phyloP scores from a whole-genome alignment of 2,329 filamentous ascomycete genomes.

The Bertia moriformis region DNA sequence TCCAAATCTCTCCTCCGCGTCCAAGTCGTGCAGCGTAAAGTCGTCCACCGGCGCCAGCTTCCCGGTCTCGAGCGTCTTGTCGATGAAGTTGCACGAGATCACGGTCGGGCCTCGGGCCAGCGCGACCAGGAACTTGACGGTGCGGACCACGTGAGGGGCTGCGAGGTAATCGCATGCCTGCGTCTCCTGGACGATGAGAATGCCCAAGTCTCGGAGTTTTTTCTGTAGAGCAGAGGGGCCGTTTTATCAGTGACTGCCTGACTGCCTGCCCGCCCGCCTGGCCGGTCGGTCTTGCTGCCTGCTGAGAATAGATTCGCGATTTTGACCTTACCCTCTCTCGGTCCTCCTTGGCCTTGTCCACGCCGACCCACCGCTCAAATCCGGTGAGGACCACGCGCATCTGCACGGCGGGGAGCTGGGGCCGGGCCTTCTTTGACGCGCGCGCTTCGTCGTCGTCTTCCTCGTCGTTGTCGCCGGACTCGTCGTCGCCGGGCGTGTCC shows the following conservation, averaged over 20 bases:
- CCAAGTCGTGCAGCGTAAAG: conserved; percentile 56
- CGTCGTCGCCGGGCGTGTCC: conserved; percentile 15
- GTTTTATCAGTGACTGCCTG: too few relatives aligned
- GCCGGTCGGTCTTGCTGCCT: conserved; percentile 5
- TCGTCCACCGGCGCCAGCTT: conserved; percentile 48
- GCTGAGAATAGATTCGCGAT: neutral
- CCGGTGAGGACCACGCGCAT: conserved; percentile 73
- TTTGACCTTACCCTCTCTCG: conserved; percentile 66
- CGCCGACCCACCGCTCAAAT: conserved; percentile 64
- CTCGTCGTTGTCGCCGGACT: conserved; percentile 29
- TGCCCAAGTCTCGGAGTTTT: conserved; percentile 69
- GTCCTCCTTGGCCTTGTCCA: conserved; percentile 59
- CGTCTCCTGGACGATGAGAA: conserved; percentile 64
- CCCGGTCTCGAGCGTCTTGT: conserved; percentile 57
- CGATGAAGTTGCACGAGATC: conserved; percentile 65
- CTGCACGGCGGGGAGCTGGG: conserved; percentile 46
- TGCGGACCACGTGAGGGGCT: conserved; percentile 74
- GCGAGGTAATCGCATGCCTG: conserved; percentile 72
- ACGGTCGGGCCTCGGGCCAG: conserved; percentile 69
- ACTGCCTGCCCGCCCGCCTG: neutral
- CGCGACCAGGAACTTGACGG: conserved; percentile 82
- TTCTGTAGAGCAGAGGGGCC: conserved; percentile 41
- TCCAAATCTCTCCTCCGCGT: conserved; percentile 56
- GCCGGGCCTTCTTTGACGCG: conserved; percentile 48
- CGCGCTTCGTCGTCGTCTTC: conserved; percentile 30